Evolutionary conservation across 139 green algal genomes (phyloP).

Genomic region (Chlamydomonas sphaeroides): DNA sequence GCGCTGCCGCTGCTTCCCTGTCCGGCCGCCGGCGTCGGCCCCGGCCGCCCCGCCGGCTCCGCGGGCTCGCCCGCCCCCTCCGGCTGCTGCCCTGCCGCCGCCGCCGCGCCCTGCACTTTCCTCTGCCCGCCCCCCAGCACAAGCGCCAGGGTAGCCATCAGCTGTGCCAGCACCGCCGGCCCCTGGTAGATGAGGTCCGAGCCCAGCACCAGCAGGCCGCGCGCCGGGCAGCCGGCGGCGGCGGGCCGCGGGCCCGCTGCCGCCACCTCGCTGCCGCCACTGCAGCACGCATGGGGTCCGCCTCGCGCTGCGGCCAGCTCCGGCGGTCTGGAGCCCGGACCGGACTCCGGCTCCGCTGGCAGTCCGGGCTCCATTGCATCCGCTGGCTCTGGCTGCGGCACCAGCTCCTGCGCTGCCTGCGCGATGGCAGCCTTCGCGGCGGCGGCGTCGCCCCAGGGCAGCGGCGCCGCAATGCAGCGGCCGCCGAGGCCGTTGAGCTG

Average conservation of each 20-base stretch:
- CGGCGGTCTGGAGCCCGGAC: too few species aligned
- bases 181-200: not conserved
- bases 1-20: too few species aligned
- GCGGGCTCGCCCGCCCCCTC: not conserved
- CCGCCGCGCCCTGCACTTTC: not conserved
- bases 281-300: not conserved
- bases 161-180: not conserved
- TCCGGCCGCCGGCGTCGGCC: not conserved
- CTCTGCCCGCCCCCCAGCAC: too few species aligned
- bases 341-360: too few species aligned
- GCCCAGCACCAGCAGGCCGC: not conserved
- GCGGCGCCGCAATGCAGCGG: not conserved
- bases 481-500: conserved; percentile 16
- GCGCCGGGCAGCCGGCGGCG: too few species aligned
- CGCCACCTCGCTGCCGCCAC: not conserved
- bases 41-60: not conserved
- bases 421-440: not conserved
- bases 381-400: not conserved
- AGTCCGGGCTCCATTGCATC: too few species aligned
- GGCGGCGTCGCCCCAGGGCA: not conserved
- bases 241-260: not conserved
- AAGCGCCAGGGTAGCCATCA: not conserved
- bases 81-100: not conserved
- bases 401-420: not conserved
- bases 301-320: too few species aligned